phyloP scores from a whole-genome alignment of 2,329 filamentous ascomycete genomes.

The Claviceps sorghi region DNA sequence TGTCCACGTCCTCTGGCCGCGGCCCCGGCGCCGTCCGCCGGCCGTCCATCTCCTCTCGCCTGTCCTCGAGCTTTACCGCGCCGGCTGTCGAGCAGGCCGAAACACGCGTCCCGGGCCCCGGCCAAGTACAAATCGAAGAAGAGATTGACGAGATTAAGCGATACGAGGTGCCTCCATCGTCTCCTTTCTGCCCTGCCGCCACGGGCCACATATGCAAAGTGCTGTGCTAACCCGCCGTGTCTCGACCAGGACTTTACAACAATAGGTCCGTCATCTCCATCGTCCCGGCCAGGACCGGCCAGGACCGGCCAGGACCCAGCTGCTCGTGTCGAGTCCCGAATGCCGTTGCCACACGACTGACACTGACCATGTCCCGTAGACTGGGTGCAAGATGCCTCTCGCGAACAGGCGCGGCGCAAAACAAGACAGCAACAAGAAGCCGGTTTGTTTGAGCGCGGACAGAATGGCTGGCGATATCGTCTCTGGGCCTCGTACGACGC shows the following conservation, averaged over 20 bases:
- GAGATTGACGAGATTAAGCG: slow-evolving; percentile 96
- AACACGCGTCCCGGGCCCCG: slow-evolving; percentile 32
- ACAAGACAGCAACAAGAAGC: slow-evolving; percentile 57
- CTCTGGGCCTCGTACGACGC: slow-evolving; percentile 84
- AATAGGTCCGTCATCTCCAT: slow-evolving; percentile 40
- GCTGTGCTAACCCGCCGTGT: slow-evolving; percentile 1
- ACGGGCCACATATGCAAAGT: background rate
- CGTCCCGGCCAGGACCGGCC: background rate
- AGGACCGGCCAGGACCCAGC: background rate
- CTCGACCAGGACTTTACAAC: slow-evolving; percentile 69
- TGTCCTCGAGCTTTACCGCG: slow-evolving; percentile 54
- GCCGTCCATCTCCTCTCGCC: slow-evolving; percentile 46
- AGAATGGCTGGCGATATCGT: slow-evolving; percentile 63
- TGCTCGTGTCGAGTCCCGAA: background rate
- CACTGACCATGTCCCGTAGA: slow-evolving; percentile 31
- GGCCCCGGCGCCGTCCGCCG: slow-evolving; percentile 27
- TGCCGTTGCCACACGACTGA: background rate
- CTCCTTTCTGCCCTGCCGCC: background rate
- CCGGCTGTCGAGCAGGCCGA: slow-evolving; percentile 51
- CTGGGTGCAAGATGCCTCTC: slow-evolving; percentile 94
- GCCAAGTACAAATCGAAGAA: slow-evolving; percentile 65
- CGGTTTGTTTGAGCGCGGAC: slow-evolving; percentile 56
- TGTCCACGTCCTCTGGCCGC: slow-evolving; percentile 35
- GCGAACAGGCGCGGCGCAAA: slow-evolving; percentile 72
- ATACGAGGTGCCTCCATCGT: slow-evolving; percentile 55